A percentile compares a stretch with the other conserved stretches of the same genome.
phyloP scores from a whole-genome alignment of 179 eudicot species.

The Nepenthes alata region DNA sequence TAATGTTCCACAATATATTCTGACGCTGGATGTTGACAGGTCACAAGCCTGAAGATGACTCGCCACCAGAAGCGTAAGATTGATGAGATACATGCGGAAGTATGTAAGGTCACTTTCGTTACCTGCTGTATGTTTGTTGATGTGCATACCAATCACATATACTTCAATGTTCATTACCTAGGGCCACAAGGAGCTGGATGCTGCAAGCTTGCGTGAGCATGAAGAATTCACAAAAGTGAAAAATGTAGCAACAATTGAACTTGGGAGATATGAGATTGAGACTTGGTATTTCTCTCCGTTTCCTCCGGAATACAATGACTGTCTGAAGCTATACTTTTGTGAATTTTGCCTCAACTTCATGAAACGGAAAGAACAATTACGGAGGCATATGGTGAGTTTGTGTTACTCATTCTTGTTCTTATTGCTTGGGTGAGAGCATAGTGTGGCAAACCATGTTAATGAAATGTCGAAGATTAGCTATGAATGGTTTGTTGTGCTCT shows the following conservation, averaged over 20 bases:
- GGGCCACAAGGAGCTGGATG: constrained; percentile 98
- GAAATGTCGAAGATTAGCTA: no score
- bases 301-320: constrained; percentile 92
- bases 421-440: no score
- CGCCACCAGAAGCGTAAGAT: constrained; percentile 97
- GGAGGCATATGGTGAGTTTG: constrained; percentile 78
- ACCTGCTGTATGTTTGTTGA: no score
- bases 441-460: no score
- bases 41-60: constrained; percentile 91
- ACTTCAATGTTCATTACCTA: constrained; percentile 7
- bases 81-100: constrained; percentile 96
- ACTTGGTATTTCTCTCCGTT: constrained; percentile 99
- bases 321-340: constrained; percentile 84
- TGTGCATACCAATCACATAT: no score
- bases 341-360: constrained; percentile 96
- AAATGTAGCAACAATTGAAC: constrained; percentile 86
- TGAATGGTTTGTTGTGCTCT: no score
- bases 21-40: constrained; percentile 29
- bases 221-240: constrained; percentile 98
- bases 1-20: neutral
- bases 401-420: neutral
- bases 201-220: constrained; percentile 97
- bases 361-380: constrained; percentile 88
- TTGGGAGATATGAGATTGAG: constrained; percentile 96
- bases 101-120: constrained; percentile 5